Evolutionary conservation across 179 eudicot species (phyloP), one percentile per base, ranked within the genome.

Genomic region (Spergularia azorica): DNA sequence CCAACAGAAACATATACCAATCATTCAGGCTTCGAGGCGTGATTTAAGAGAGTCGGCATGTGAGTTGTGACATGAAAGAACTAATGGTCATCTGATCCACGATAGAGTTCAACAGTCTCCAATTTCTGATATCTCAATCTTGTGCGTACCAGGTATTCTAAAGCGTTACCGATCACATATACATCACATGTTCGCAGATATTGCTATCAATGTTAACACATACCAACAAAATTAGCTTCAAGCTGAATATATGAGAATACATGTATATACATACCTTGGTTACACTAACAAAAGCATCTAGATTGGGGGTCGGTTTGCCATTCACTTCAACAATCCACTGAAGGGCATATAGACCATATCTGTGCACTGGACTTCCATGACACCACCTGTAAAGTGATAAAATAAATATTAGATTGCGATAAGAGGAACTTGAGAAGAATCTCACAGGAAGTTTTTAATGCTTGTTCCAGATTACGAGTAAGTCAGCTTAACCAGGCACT

Each of bases 251-350:
- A 32, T 48, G 15, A n/a, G 39, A 60, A 73, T 26, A 4, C 6
- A 73, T 15, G 51, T 55, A 0, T 21, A 43, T 43, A 43, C 48
- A 48, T 91, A 95, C 98, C 98, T 93, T 93, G 16, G 98, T 88
- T 65, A 86, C 95, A 70, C 87, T 84, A 71, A 93, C 91, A 79
- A 93, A 93, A 71, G 95, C 89, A 84, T 95, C 98, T 74, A 95
- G 75, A 82, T 91, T 83, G 48, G 97, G 97, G 46, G 97, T 95
- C 72, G 91, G 93, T 81, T 91, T 90, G 63, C 98, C 97, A 71
- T 95, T 95, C 58, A 95, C 90, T 85, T 95, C 97, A 41, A 95
- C 90, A 70, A 95, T 95, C 98, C 98, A 95, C 76, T 91, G 97
- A 80, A 93, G 97, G 82, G 95, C 93, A 89, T 91, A 90, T 38